A percentile compares a stretch with the other conserved stretches of the same genome.
Conservation (phyloP, 257 asterid species). For the Ajuga chamaepitys region DNA sequence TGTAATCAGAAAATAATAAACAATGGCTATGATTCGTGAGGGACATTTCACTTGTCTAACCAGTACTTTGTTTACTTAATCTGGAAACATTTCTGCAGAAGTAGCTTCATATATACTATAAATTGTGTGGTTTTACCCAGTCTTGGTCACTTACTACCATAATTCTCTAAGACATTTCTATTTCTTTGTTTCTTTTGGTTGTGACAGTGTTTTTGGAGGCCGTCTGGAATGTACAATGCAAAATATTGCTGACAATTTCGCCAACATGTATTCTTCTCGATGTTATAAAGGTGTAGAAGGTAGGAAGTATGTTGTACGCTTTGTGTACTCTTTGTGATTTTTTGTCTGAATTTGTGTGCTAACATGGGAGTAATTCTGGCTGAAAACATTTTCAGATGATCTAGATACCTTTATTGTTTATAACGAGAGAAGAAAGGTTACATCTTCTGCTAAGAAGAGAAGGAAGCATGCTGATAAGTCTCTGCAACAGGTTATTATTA, state of each 20-base stretch:
- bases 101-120: not conserved
- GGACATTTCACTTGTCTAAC: constrained; percentile 8
- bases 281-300: constrained; percentile 68
- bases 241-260: constrained; percentile 84
- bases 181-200: constrained; percentile 14
- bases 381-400: constrained; percentile 44
- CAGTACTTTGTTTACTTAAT: not conserved
- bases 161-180: constrained; percentile 1
- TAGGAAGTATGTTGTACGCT: constrained; percentile 14
- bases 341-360: constrained; percentile 7
- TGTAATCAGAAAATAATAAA: not conserved
- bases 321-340: not conserved
- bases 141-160: not conserved
- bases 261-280: constrained; percentile 57
- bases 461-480: constrained; percentile 56
- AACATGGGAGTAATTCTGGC: constrained; percentile 7
- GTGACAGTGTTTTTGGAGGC: constrained; percentile 78
- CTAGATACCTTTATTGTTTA: constrained; percentile 88
- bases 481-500: constrained; percentile 74
- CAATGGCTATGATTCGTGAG: not conserved
- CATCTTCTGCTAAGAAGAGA: constrained; percentile 95
- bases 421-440: constrained; percentile 87
- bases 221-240: constrained; percentile 99
- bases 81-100: not conserved
- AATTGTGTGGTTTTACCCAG: not conserved